These are phyloP conservation scores for Terfezia claveryi DNA, from an alignment of 495 filamentous ascomycete species.

Conservation along the genomic window DNA sequence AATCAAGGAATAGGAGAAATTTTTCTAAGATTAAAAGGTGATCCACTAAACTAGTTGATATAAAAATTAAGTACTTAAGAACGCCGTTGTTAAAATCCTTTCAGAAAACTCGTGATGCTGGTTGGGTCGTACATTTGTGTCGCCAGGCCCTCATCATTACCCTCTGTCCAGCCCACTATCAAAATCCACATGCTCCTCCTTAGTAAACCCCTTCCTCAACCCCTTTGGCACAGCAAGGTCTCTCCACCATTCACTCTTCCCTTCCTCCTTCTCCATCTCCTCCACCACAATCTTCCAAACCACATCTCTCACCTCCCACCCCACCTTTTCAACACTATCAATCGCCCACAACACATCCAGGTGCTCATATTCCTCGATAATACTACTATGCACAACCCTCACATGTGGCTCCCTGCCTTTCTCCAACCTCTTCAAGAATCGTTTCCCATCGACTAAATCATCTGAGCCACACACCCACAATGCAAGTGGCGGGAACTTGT, in stretches of 20 bases:
- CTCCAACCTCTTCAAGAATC: constrained; percentile 51
- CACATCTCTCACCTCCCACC: constrained; percentile 57
- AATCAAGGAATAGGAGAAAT: no score
- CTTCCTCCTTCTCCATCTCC: constrained; percentile 8
- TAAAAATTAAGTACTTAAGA: no score
- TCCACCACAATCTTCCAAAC: constrained; percentile 51
- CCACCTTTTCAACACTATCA: constrained; percentile 66
- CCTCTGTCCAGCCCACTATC: no score
- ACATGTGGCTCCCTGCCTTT: constrained; percentile 66
- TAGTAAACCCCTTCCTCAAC: no score
- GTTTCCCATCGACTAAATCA: constrained; percentile 59
- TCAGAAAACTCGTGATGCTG: no score
- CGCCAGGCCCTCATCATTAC: no score
- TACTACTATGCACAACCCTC: constrained; percentile 51
- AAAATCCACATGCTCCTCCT: no score
- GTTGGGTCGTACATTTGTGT: no score
- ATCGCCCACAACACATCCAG: constrained; percentile 94
- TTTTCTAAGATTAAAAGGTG: no score
- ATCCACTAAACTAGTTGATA: no score
- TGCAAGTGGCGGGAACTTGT: constrained; percentile 60
- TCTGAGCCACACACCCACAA: constrained; percentile 75
- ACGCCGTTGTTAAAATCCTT: no score
- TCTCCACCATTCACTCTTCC: neutral
- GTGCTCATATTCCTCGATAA: constrained; percentile 85
- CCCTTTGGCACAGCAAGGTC: no score